These are phyloP conservation scores for Xylogone sp. DNA, from an alignment of 2,329 filamentous ascomycete species.

Conservation along the genomic window DNA sequence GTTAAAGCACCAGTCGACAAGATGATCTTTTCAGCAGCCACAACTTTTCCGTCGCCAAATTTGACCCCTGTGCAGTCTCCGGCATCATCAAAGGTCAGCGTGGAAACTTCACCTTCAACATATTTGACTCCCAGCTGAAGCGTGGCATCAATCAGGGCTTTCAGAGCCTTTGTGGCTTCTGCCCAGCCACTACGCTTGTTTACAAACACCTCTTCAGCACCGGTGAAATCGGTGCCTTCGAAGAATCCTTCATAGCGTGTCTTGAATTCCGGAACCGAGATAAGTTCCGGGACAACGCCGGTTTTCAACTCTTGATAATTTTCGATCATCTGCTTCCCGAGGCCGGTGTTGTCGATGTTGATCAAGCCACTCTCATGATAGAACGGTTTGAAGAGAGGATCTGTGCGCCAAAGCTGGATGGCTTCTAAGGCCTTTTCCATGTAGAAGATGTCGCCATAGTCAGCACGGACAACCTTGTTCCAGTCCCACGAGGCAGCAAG, in stretches of 20 bases:
- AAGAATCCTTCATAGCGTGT: constrained; percentile 33
- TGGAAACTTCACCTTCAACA: constrained; percentile 33
- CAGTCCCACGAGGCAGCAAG: constrained; percentile 66
- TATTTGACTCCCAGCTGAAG: constrained; percentile 39
- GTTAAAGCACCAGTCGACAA: constrained; percentile 53
- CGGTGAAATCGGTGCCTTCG: constrained; percentile 41
- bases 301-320: constrained; percentile 19
- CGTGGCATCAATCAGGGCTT: constrained; percentile 37
- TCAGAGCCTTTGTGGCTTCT: constrained; percentile 41
- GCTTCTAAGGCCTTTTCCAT: constrained; percentile 62
- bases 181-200: constrained; percentile 48
- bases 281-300: not conserved
- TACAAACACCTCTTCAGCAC: constrained; percentile 38
- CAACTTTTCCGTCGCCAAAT: constrained; percentile 39
- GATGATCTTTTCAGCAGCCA: constrained; percentile 48
- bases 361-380: constrained; percentile 35
- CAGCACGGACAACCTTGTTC: constrained; percentile 69
- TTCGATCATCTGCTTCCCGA: not conserved
- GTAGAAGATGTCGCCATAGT: constrained; percentile 64
- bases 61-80: constrained; percentile 46
- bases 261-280: constrained; percentile 33
- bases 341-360: not conserved
- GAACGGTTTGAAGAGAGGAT: constrained; percentile 42
- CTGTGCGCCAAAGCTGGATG: constrained; percentile 55
- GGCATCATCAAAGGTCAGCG: constrained; percentile 41